These are phyloP conservation scores for Nephelium lappaceum DNA, from an alignment of 345 rosid genomes.

Conservation along the genomic window DNA sequence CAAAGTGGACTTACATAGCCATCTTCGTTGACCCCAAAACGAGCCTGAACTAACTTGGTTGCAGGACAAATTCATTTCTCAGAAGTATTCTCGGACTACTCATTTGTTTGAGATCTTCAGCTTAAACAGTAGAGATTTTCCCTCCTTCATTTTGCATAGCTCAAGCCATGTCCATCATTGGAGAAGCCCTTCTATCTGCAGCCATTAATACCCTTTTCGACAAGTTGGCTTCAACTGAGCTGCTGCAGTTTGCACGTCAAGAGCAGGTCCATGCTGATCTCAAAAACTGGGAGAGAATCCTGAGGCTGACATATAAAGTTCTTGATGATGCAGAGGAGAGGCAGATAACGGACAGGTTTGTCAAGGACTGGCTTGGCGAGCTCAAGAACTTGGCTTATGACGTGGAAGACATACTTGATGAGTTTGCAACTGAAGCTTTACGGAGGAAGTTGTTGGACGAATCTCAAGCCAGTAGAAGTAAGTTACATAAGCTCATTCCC, in stretches of 20 bases:
- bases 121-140: too few relatives aligned
- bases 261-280: background rate
- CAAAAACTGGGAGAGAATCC: background rate
- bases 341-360: background rate
- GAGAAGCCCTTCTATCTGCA: background rate
- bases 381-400: constrained; percentile 14
- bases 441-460: background rate
- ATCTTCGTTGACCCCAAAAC: too few relatives aligned
- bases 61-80: too few relatives aligned
- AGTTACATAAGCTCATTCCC: background rate
- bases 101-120: too few relatives aligned
- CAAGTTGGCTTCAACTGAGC: background rate
- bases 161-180: background rate
- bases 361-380: constrained; percentile 17
- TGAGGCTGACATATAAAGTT: background rate
- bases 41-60: too few relatives aligned
- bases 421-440: constrained; percentile 10
- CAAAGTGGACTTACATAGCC: too few relatives aligned
- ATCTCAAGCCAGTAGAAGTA: background rate
- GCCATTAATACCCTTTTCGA: background rate
- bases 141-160: too few relatives aligned
- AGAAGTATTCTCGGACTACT: too few relatives aligned
- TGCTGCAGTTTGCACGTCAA: too few relatives aligned
- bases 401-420: constrained; percentile 8
- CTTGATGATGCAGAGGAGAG: background rate